Evolutionary conservation across 768 basidiomycete genomes (phyloP).

Genomic region (Mycena capillaripes): DNA sequence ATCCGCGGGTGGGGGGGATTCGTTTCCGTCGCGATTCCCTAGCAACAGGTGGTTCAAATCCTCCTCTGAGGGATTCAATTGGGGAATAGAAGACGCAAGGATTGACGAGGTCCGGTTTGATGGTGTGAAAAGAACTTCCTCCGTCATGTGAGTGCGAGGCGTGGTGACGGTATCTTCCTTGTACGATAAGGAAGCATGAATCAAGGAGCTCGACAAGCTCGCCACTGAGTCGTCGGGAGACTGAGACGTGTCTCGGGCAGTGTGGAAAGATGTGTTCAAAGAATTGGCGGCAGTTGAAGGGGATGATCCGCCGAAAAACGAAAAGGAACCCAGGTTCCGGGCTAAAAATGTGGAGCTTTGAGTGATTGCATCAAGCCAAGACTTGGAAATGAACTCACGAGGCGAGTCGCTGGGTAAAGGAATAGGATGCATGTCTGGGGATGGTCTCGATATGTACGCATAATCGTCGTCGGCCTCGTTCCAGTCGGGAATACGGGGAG

Average conservation of each 20-base stretch:
- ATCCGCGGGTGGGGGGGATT: constrained; percentile 55
- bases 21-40: constrained; percentile 50
- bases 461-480: constrained; percentile 38
- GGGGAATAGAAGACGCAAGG: constrained; percentile 41
- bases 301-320: constrained; percentile 26
- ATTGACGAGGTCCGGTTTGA: constrained; percentile 51
- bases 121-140: constrained; percentile 56
- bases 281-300: constrained; percentile 23
- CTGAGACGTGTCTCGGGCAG: constrained; percentile 40
- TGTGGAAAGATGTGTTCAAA: constrained; percentile 39
- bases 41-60: constrained; percentile 36
- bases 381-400: constrained; percentile 37
- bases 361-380: constrained; percentile 7
- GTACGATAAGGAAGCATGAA: constrained; percentile 39
- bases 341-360: constrained; percentile 11
- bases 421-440: constrained; percentile 58
- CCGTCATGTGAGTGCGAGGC: constrained; percentile 50
- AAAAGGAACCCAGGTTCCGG: constrained; percentile 14
- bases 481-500: constrained; percentile 46
- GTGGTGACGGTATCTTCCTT: constrained; percentile 53
- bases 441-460: constrained; percentile 41
- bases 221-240: constrained; percentile 28
- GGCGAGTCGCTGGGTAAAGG: constrained; percentile 42
- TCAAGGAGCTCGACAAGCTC: constrained; percentile 27
- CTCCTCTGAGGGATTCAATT: constrained; percentile 40